Evolutionary conservation across 164 flowering plant species (phyloP), one percentile per base, ranked within the genome.

Genomic region (Liquidambar formosana): DNA sequence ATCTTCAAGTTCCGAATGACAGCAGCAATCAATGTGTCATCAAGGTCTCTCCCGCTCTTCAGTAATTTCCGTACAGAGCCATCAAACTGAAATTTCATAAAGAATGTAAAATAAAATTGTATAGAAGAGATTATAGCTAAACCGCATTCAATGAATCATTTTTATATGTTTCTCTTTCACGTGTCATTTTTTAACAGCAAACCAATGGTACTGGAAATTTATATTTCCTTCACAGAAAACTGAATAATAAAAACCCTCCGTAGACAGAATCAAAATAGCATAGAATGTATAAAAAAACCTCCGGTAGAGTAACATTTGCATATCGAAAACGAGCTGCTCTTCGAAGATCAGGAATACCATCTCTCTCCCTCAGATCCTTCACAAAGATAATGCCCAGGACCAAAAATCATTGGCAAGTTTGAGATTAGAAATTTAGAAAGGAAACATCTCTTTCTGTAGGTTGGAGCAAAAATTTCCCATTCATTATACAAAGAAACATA

Each of bases 331-430:
- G 95, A 74, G 97, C 90, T 41, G 82, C 81, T 64, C 94, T 78
- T 45, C 97, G 82, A 69, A 94, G 90, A 84, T 94, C 99, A 73
- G 99, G 99, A 72, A 94, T 79, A 44, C 99, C 99, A 78, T 92
- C 93, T 77, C 83, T 84, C 76, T 89, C 93, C 77, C 93, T 86
- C 70, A 88, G 61, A 72, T 76, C 88, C 99, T 95, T 78, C 71
- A 79, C 41, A 73, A 68, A 75, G 41, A 52, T 6, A 71, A 73
- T 12, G 21, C 28, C 67, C 70, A 75, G 46, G 53, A 76, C 25
- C n/a, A 52, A 65, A 73, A 57, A 58, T 26, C 48, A 66, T 58
- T 21, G n/a, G 2, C 43, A 63, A 10, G 49, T 23, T n/a, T 21
- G 63, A 63, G 22, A 58, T 15, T 19, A 46, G 4, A 49, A 25